These are phyloP conservation scores for Chlorella sp. DNA, from an alignment of 139 green algal species.

Conservation along the genomic window DNA sequence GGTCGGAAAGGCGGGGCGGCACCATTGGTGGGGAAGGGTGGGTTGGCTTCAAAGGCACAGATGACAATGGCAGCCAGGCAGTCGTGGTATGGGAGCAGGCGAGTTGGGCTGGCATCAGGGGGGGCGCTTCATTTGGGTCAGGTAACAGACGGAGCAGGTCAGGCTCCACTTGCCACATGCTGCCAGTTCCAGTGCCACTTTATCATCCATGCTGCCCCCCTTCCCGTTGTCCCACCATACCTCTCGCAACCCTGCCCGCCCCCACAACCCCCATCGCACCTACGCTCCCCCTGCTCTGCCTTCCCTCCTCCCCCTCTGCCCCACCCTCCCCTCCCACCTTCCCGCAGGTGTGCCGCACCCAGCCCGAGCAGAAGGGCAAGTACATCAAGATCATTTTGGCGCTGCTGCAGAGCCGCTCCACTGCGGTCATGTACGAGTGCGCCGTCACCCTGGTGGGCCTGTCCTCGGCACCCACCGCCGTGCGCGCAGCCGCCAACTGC, in stretches of 20 bases:
- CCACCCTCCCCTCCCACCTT: neutral
- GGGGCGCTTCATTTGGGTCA: no score
- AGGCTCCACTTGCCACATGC: neutral
- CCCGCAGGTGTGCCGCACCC: conserved; percentile 81
- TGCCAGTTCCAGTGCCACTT: no score
- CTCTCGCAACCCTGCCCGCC: no score
- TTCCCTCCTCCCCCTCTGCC: neutral
- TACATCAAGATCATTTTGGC: conserved; percentile 99
- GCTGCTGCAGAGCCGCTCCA: conserved; percentile 84
- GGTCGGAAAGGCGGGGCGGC: no score
- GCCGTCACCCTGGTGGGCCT: conserved; percentile 90
- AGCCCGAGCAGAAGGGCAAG: conserved; percentile 90
- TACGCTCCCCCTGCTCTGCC: neutral
- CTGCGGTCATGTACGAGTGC: conserved; percentile 97
- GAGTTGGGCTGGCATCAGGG: no score
- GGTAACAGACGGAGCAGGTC: neutral
- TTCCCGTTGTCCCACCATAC: no score
- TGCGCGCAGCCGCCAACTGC: conserved; percentile 96
- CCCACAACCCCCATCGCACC: neutral
- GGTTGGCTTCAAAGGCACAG: no score
- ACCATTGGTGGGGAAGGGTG: no score
- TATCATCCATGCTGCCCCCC: no score
- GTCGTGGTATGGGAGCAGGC: no score
- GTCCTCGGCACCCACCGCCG: conserved; percentile 93
- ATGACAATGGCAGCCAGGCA: no score